Evolutionary conservation across 768 basidiomycete species (phyloP), one percentile per base, ranked within the genome.

Genomic region (Calvatia gigantea): DNA sequence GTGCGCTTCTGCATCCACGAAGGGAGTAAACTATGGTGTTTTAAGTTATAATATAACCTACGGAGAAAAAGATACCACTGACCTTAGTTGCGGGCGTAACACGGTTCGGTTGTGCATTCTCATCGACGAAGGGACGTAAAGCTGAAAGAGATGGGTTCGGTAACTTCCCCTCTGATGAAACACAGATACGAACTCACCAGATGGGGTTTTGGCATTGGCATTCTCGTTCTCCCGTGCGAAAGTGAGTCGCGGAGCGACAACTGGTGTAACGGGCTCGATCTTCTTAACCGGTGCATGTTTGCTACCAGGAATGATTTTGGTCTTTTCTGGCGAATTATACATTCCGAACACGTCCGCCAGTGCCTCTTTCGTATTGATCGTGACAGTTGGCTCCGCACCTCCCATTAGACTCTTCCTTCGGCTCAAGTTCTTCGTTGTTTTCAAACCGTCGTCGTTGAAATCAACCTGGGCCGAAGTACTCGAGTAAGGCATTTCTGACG

Each of bases 361-460:
- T 3, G 97, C 97, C 60, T 93, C 91, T 68, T 94, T 95, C 27
- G 97, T 99, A 67, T 97, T 97, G 62, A 98, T 93, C 0, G 97
- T 99, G 5, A 98, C 87, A 0, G 91, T 93, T 3, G 91, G 89
- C 67, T 93, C 91, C 14, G 74, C 76, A 14, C 69, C 78, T 27
- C 66, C 64, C 7, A 69, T 71, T 56, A 73, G 65, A 29, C 79
- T 61, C 57, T 76, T 79, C 70, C 74, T 81, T 51, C 82, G 73
- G 25, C 72, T 73, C 51, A 72, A 71, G 62, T 69, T 67, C 31
- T 71, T 73, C 33, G 73, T 76, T 33, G 78, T 70, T 61, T 75
- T 80, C 48, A 71, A 70, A 2, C 78, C 81, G 51, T 82, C 81
- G 56, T 83, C 85, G 47, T 84, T 81, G 67, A 88, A 87, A 54